Conservation (phyloP, 306 rosid species). For the Prinsepia uniflora region DNA sequence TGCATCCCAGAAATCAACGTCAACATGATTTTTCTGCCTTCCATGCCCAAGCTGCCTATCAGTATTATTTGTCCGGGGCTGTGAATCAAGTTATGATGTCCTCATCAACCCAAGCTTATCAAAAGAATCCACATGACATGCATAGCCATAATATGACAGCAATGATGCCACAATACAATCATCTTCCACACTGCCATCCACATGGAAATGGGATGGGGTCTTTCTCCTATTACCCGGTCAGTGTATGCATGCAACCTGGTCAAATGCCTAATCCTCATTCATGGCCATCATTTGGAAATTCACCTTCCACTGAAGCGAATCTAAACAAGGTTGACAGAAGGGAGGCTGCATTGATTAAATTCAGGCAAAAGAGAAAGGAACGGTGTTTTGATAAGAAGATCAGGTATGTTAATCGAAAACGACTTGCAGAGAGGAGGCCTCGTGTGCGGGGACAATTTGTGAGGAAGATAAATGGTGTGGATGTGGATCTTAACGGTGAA, state of each 20-base stretch:
- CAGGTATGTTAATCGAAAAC: conserved; percentile 78
- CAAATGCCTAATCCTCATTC: conserved; percentile 59
- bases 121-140: conserved; percentile 63
- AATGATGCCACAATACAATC: conserved; percentile 62
- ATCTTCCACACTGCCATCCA: conserved; percentile 68
- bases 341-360: conserved; percentile 94
- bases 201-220: conserved; percentile 66
- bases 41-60: conserved; percentile 60
- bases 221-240: conserved; percentile 66
- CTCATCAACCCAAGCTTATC: conserved; percentile 60
- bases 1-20: conserved; percentile 47
- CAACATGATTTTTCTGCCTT: conserved; percentile 45
- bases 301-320: conserved; percentile 55
- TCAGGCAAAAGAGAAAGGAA: conserved; percentile 93
- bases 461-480: conserved; percentile 66
- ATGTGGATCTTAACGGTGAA: conserved; percentile 84
- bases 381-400: conserved; percentile 96
- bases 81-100: conserved; percentile 71
- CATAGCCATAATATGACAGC: conserved; percentile 53
- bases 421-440: conserved; percentile 87
- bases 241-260: conserved; percentile 66
- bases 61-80: conserved; percentile 62
- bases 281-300: conserved; percentile 68
- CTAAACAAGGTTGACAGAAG: conserved; percentile 75
- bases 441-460: conserved; percentile 93